Conservation (phyloP, 2,329 filamentous ascomycete genomes). For the Exophiala aquamarina region DNA sequence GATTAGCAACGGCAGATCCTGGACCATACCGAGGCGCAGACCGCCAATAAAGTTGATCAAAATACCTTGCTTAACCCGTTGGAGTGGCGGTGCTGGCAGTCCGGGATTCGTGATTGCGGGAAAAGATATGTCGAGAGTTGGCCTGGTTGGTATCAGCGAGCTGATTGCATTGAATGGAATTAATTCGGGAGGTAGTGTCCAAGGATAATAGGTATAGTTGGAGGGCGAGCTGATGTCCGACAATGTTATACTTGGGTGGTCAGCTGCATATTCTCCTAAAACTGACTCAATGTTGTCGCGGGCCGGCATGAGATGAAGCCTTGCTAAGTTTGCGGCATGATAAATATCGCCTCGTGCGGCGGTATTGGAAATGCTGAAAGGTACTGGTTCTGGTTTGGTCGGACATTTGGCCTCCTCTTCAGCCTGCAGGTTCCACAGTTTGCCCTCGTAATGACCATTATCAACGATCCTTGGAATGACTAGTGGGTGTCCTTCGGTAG, state of each 20-base stretch:
- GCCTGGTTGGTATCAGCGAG: conserved; percentile 66
- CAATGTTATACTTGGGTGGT: conserved; percentile 56
- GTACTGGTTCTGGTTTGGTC: conserved; percentile 56
- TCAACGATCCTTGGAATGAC: conserved; percentile 65
- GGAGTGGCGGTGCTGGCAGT: conserved; percentile 48
- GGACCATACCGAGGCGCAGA: conserved; percentile 53
- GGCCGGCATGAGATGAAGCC: conserved; percentile 71
- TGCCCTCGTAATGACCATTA: conserved; percentile 10
- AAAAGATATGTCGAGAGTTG: conserved; percentile 70
- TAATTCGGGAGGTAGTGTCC: conserved; percentile 78
- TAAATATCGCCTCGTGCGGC: conserved; percentile 80
- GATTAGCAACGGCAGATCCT: conserved; percentile 39
- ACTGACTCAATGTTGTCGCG: conserved; percentile 58
- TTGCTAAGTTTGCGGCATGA: conserved; percentile 81
- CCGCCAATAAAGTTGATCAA: conserved; percentile 62
- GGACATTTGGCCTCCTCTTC: conserved; percentile 55
- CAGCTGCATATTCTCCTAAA: conserved; percentile 53
- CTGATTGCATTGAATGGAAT: conserved; percentile 78
- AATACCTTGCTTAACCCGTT: conserved; percentile 60
- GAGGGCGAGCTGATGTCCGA: conserved; percentile 60
- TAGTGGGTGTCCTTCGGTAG: conserved; percentile 91
- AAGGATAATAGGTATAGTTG: conserved; percentile 87
- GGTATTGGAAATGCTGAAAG: conserved; percentile 74
- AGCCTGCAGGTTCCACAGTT: conserved; percentile 15
- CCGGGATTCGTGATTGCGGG: conserved; percentile 54